Conservation (phyloP, 108 stramenopile species). For the Schizochytrium sp. region DNA sequence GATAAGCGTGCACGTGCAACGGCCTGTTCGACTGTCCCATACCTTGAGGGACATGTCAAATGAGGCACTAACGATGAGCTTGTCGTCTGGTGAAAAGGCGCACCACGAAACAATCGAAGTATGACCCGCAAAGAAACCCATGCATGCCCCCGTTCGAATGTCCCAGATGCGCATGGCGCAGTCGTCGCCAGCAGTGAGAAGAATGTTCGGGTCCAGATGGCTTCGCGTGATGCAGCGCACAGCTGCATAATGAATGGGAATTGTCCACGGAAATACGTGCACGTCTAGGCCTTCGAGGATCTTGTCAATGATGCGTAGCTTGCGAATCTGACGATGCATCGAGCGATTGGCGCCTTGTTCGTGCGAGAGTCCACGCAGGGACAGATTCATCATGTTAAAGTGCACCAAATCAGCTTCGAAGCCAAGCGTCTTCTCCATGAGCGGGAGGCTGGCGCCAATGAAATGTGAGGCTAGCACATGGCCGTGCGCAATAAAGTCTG, state of each 20-base stretch:
- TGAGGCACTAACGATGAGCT: conserved; percentile 5
- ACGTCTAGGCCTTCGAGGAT: neutral
- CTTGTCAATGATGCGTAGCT: neutral
- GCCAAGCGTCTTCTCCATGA: neutral
- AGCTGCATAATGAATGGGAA: neutral
- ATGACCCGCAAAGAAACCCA: neutral
- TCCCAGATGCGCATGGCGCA: neutral
- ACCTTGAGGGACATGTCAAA: conserved; percentile 21
- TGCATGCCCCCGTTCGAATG: neutral
- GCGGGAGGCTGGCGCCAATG: neutral
- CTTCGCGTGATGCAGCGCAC: neutral
- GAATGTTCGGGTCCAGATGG: neutral
- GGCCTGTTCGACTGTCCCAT: conserved; percentile 23
- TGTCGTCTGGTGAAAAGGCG: conserved; percentile 6
- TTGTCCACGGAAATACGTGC: neutral
- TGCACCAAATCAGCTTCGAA: neutral
- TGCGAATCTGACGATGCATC: neutral
- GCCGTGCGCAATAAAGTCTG: neutral
- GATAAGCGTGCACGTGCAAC: neutral
- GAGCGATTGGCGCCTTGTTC: neutral
- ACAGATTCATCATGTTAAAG: neutral
- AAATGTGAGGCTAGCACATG: neutral
- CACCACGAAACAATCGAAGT: neutral
- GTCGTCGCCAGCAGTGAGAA: neutral
- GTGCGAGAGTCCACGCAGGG: neutral